Evolutionary conservation across 2,329 filamentous ascomycete genomes (phyloP), one percentile per base, ranked within the genome.

Genomic region (Botryotinia narcissicola): DNA sequence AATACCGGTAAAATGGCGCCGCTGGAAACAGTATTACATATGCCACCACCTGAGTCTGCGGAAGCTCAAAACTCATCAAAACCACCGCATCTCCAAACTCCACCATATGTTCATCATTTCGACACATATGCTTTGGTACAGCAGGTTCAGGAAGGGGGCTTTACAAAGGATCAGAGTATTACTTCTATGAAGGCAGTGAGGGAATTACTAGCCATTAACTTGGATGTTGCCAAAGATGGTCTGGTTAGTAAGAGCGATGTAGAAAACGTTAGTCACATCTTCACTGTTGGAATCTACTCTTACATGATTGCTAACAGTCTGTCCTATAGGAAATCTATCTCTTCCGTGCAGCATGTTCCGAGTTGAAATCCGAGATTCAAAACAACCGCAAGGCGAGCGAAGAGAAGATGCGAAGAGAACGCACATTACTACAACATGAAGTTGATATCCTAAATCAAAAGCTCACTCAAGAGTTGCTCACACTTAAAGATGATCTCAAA

Each of bases 111-210:
- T 48, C 96, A 99, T 84, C 94, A 98, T 83, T 99, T 99, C 83
- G 95, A 99, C 83, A 97, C 92, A 37, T 99, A 96, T 83, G 91
- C 90, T 22, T 88, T 98, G 8, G 96, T 98, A 25, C 92, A 92
- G 80, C 90, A 93, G 78, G 89, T 99, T 25, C 87, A 90, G 29
- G 84, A 84, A 0, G 90, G 90, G 20, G 92, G 92, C 0, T 98
- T 94, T 83, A 89, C 88, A 1, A 85, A 88, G 62, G 87, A 86
- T 0, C 95, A 98, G 82, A 90, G 94, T 40, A 90, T 94, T 69
- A 93, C 91, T 9, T 86, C 94, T 70, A 99, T 99, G 96, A 98
- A 98, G 84, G 94, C 92, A 9, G 90, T 98, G 73, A 90, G 95
- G 35, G 87, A 87, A 4, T 86, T 97, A 68, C 84, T 99, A 22